These are phyloP conservation scores for Allium fistulosum DNA, from an alignment of 106 monocot genomes.

Conservation along the genomic window DNA sequence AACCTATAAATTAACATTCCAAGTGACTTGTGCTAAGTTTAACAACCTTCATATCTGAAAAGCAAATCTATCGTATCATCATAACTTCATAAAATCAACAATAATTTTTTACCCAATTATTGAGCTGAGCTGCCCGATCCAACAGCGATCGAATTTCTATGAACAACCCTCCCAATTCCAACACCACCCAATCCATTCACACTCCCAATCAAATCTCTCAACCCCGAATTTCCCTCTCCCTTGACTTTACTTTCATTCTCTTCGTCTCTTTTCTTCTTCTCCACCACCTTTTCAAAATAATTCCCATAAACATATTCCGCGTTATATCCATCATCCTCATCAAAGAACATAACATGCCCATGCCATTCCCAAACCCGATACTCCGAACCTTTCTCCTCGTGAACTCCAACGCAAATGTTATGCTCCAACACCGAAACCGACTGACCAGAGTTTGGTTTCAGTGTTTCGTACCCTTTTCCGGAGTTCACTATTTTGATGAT, in stretches of 20 bases:
- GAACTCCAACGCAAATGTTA: slow-evolving; percentile 76
- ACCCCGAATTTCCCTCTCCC: slow-evolving; percentile 29
- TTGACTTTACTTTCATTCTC: slow-evolving; percentile 28
- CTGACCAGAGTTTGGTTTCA: slow-evolving; percentile 90
- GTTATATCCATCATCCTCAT: slow-evolving; percentile 74
- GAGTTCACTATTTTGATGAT: slow-evolving; percentile 64
- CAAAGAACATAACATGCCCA: slow-evolving; percentile 91
- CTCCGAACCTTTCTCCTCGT: slow-evolving; percentile 64
- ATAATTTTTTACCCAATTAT: neutral
- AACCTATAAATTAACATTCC: too few species aligned
- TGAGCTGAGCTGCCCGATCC: neutral
- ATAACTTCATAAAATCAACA: too few species aligned
- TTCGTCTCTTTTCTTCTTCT: slow-evolving; percentile 21
- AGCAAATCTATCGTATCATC: too few species aligned
- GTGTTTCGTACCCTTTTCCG: slow-evolving; percentile 40
- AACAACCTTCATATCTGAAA: too few species aligned
- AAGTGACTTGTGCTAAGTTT: too few species aligned
- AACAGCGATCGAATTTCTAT: slow-evolving; percentile 25
- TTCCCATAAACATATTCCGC: slow-evolving; percentile 96
- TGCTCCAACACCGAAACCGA: slow-evolving; percentile 82
- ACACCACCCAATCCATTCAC: slow-evolving; percentile 7
- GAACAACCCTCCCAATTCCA: slow-evolving; percentile 32
- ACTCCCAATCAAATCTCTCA: slow-evolving; percentile 73
- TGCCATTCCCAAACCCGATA: slow-evolving; percentile 99
- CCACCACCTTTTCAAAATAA: slow-evolving; percentile 71